Evolutionary conservation across 768 basidiomycete genomes (phyloP).

Genomic region (Mycena rosella): DNA sequence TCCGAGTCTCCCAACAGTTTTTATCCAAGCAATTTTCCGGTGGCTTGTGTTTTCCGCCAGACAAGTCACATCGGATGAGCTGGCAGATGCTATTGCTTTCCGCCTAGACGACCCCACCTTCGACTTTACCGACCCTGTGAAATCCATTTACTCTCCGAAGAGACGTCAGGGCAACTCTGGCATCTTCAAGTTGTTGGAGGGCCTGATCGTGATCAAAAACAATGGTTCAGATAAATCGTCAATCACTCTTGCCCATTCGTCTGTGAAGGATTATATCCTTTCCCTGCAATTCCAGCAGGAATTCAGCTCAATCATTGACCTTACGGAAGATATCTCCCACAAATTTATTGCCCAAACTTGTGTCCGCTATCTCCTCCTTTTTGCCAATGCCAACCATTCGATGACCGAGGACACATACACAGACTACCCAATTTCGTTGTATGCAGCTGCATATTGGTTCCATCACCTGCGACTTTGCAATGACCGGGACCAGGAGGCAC

Average conservation of each 20-base stretch:
- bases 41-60: no score
- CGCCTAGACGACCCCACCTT: not conserved
- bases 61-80: no score
- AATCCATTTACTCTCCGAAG: not conserved
- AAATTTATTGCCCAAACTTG: not conserved
- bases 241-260: no score
- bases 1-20: no score
- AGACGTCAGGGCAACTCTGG: conserved; percentile 1
- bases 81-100: conserved; percentile 10
- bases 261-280: conserved; percentile 8
- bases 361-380: no score
- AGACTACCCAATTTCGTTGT: not conserved
- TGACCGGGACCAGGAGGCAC: no score
- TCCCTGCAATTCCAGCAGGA: conserved; percentile 1
- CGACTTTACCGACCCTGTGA: not conserved
- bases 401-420: not conserved
- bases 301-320: conserved; percentile 1
- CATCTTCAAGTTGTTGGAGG: conserved; percentile 8
- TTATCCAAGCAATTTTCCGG: no score
- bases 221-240: no score
- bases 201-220: no score
- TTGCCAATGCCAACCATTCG: not conserved
- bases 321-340: not conserved
- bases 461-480: not conserved
- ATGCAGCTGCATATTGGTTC: not conserved